phyloP scores from a whole-genome alignment of 1,284 basidiomycete species.

The Ceratobasidium sp. region DNA sequence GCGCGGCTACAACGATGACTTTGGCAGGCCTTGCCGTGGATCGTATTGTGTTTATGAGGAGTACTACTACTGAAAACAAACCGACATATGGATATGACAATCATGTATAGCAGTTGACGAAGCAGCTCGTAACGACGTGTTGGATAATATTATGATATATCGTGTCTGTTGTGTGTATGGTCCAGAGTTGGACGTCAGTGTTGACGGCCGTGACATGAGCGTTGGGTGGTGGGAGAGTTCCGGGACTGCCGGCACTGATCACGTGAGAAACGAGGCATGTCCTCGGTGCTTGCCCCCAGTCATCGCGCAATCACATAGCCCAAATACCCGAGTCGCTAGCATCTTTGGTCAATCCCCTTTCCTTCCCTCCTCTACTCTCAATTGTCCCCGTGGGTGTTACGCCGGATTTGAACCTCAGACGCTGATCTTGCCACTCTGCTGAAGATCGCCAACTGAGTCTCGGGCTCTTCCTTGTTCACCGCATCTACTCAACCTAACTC shows the following conservation, averaged over 20 bases:
- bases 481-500: constrained; percentile 24
- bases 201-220: not conserved
- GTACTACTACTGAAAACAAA: constrained; percentile 31
- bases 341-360: constrained; percentile 13
- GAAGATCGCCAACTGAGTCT: constrained; percentile 42
- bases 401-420: constrained; percentile 26
- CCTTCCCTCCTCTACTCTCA: constrained; percentile 11
- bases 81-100: not conserved
- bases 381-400: constrained; percentile 22
- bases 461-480: constrained; percentile 41
- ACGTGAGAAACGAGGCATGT: constrained; percentile 39
- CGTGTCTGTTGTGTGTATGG: not conserved
- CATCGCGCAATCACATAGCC: constrained; percentile 6
- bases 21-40: constrained; percentile 30
- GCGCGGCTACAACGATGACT: no score
- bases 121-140: not conserved
- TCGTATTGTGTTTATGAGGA: constrained; percentile 39
- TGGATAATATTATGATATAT: constrained; percentile 41
- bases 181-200: not conserved
- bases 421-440: constrained; percentile 41
- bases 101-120: not conserved
- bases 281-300: constrained; percentile 13
- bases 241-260: constrained; percentile 28
- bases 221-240: constrained; percentile 32
- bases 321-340: constrained; percentile 34